These are phyloP conservation scores for Nigrospora osmanthi DNA, from an alignment of 2,329 filamentous ascomycete genomes.

Conservation along the genomic window DNA sequence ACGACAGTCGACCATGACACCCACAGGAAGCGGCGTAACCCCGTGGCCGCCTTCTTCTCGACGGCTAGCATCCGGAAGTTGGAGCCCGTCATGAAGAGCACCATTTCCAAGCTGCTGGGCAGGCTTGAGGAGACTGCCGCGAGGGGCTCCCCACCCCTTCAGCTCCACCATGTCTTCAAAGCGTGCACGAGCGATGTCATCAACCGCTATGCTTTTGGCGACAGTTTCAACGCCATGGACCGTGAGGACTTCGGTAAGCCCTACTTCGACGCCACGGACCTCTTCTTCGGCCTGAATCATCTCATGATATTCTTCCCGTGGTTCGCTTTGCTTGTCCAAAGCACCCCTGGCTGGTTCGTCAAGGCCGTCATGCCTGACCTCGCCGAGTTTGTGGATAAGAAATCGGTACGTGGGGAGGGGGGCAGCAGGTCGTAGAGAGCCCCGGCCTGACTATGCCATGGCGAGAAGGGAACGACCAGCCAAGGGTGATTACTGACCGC, in stretches of 20 bases:
- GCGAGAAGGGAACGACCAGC: too few species aligned
- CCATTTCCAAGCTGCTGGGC: slow-evolving; percentile 18
- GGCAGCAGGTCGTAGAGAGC: too few species aligned
- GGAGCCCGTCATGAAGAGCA: slow-evolving; percentile 25
- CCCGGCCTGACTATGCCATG: too few species aligned
- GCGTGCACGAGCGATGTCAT: slow-evolving; percentile 6
- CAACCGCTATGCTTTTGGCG: slow-evolving; percentile 9
- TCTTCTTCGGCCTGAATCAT: too few species aligned
- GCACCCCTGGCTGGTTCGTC: too few species aligned
- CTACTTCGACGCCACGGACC: background rate
- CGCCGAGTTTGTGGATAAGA: too few species aligned
- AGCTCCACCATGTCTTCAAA: slow-evolving; percentile 1
- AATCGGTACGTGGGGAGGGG: too few species aligned
- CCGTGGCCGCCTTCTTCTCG: slow-evolving; percentile 35
- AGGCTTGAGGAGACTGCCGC: too few species aligned
- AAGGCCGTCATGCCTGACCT: too few species aligned
- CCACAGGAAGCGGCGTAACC: slow-evolving; percentile 30
- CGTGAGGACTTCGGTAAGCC: slow-evolving; percentile 4
- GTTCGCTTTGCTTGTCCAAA: too few species aligned
- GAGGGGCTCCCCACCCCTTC: slow-evolving; percentile 2
- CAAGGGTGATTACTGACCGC: too few species aligned
- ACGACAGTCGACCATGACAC: slow-evolving; percentile 28
- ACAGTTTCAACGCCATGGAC: slow-evolving; percentile 9
- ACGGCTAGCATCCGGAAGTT: slow-evolving; percentile 24
- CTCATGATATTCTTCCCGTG: too few species aligned